A percentile compares a stretch with the other conserved stretches of the same genome.
Conservation (phyloP, 2,329 filamentous ascomycete species). For the Trichoderma sp. region DNA sequence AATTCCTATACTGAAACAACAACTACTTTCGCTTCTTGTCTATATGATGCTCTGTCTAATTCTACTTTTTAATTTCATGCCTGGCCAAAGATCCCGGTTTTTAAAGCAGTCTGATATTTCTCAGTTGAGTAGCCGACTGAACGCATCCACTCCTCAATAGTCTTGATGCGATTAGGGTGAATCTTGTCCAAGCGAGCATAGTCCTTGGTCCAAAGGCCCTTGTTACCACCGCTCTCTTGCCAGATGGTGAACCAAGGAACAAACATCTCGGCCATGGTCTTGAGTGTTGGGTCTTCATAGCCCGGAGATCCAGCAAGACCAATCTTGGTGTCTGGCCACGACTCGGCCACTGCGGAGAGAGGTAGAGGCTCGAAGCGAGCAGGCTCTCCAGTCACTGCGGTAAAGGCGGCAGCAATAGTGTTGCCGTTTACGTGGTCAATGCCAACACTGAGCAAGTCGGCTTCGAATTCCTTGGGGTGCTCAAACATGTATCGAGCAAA, state of each 20-base stretch:
- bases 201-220: constrained; percentile 20
- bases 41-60: background rate
- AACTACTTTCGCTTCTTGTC: background rate
- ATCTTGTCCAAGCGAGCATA: constrained; percentile 21
- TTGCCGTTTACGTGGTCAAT: constrained; percentile 20
- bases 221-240: constrained; percentile 22
- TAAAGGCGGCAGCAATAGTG: constrained; percentile 16
- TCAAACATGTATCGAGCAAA: constrained; percentile 22
- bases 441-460: constrained; percentile 21
- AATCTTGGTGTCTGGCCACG: constrained; percentile 10
- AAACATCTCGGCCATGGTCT: constrained; percentile 17
- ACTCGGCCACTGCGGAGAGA: background rate
- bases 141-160: constrained; percentile 22
- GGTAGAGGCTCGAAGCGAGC: constrained; percentile 18
- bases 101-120: background rate
- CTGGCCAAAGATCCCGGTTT: background rate
- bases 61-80: too few species aligned
- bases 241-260: constrained; percentile 21
- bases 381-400: constrained; percentile 17
- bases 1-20: background rate
- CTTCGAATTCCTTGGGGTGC: constrained; percentile 18
- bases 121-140: constrained; percentile 20
- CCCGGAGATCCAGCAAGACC: constrained; percentile 16
- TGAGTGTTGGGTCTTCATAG: constrained; percentile 19
- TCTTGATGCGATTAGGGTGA: constrained; percentile 16